Base-by-base conservation (phyloP, 345 rosid genomes). In the Aegle marmelos region DNA sequence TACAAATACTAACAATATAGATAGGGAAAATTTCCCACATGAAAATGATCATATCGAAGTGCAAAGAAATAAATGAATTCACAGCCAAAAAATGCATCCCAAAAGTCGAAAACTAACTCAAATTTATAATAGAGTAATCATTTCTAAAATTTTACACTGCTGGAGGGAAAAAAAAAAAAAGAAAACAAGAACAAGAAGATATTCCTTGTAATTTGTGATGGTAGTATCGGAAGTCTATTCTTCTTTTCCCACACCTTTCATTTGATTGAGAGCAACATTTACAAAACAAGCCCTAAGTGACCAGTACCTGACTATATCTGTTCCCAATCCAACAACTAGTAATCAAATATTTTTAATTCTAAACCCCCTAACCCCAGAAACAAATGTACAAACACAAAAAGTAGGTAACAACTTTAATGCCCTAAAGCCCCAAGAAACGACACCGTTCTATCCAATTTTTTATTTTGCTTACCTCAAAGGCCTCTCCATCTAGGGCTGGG, bases 401-500 rank as follows among this genome's bases (percentile, higher is more conserved):
- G 6, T 0, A 27, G 16, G 10, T 16, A 54, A 54, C 50, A 3
- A 45, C 3, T 45, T 2, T 22, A 30, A 69, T 72, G n/a, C 14
- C 71, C 75, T 58, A 60, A 76, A 24, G 37, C 28, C 65, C 81
- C 22, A 39, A 77, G 50, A 34, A 72, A 64, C 50, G 33, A 28
- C 58, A 69, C 21, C 11, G 54, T 19, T 21, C 24, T 50, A 67
- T 31, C 22, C 24, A 1, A 63, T 48, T 45, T 48, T 62, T 45
- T 70, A 3, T 36, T 39, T 54, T 36, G 50, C 4, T 68, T 33
- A 71, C 67, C 58, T 90, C 89, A 89, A 31, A 78, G 87, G 16
- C 89, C 90, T 78, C 88, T 89, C 89, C 89, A 82, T 78, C 68
- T 84, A 0, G 98, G 98, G 84, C 95, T 93, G 5, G 90, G 85